A percentile compares a stretch with the other conserved stretches of the same genome.
phyloP scores from a whole-genome alignment of 768 basidiomycete genomes.

The Auricularia cornea region DNA sequence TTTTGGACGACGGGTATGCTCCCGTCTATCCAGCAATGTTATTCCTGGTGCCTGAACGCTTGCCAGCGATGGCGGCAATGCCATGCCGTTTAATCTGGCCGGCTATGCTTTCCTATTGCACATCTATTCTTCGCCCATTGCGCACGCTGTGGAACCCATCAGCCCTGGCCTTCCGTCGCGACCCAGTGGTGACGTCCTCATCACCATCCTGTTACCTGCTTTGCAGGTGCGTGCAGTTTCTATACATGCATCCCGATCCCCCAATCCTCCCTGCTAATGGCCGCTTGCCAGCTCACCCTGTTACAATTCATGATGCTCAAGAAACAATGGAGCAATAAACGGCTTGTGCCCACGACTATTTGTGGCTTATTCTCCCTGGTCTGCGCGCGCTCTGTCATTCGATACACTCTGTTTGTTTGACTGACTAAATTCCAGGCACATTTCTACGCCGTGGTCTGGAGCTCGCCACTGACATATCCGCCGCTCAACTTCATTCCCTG shows the following conservation, averaged over 20 bases:
- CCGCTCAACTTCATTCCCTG: conserved; percentile 68
- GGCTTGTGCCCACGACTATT: conserved; percentile 62
- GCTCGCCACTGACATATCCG: conserved; percentile 45
- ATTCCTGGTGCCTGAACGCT: neutral
- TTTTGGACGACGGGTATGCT: conserved; percentile 64
- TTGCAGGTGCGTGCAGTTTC: conserved; percentile 41
- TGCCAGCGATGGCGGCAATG: conserved; percentile 4
- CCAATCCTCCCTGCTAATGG: conserved; percentile 1
- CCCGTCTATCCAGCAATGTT: neutral
- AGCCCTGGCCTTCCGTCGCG: conserved; percentile 42
- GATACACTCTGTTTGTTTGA: neutral
- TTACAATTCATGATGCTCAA: conserved; percentile 60
- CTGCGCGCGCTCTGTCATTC: neutral
- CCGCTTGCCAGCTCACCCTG: conserved; percentile 50
- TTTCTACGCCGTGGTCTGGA: conserved; percentile 56
- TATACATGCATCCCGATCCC: too few species aligned
- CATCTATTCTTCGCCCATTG: conserved; percentile 59
- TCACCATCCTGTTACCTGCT: conserved; percentile 65
- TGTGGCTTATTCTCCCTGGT: conserved; percentile 49
- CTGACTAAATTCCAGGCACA: conserved; percentile 27
- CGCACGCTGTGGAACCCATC: conserved; percentile 35
- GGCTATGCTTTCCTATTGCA: conserved; percentile 72
- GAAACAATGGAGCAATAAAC: conserved; percentile 53
- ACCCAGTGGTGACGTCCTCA: conserved; percentile 65
- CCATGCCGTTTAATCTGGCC: conserved; percentile 35